Percentiles rank a stretch among this genome's conserved stretches.
These are phyloP conservation scores for Panaeolus cyanescens DNA, from an alignment of 768 basidiomycete species.

Conservation along the genomic window DNA sequence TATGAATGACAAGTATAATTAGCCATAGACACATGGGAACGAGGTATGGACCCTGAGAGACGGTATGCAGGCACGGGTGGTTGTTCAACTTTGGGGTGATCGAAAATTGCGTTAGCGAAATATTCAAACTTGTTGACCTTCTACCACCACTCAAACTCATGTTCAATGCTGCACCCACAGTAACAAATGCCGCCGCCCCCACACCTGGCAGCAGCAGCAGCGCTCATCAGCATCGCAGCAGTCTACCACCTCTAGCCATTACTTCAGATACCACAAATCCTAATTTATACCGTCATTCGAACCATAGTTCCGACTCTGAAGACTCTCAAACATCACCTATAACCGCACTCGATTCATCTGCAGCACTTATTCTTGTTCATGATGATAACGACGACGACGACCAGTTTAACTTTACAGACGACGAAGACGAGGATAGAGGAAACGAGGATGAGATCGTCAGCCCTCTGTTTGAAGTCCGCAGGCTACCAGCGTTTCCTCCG, in stretches of 20 bases:
- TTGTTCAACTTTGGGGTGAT: slow-evolving; percentile 1
- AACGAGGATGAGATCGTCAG: slow-evolving; percentile 40
- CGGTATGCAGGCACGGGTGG: neutral
- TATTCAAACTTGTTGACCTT: neutral
- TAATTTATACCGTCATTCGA: slow-evolving; percentile 5
- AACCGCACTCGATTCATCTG: slow-evolving; percentile 9
- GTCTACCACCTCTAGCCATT: neutral
- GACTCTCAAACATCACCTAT: slow-evolving; percentile 10
- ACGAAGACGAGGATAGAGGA: slow-evolving; percentile 25
- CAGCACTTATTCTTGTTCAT: slow-evolving; percentile 12
- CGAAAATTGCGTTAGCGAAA: neutral
- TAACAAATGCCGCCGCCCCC: slow-evolving; percentile 2
- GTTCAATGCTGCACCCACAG: slow-evolving; percentile 2
- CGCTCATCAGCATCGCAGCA: neutral
- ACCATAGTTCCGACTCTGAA: slow-evolving; percentile 5
- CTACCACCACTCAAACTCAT: neutral
- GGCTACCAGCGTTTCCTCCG: slow-evolving; percentile 44
- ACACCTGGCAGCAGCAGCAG: neutral
- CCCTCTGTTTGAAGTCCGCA: slow-evolving; percentile 44
- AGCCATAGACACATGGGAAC: neutral
- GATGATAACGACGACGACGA: slow-evolving; percentile 8
- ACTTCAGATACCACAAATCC: slow-evolving; percentile 1
- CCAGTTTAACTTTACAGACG: slow-evolving; percentile 11
- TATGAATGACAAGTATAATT: slow-evolving; percentile 3
- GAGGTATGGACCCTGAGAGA: neutral